Base-by-base conservation (phyloP, 306 rosid species). In the Fragaria vesca region DNA sequence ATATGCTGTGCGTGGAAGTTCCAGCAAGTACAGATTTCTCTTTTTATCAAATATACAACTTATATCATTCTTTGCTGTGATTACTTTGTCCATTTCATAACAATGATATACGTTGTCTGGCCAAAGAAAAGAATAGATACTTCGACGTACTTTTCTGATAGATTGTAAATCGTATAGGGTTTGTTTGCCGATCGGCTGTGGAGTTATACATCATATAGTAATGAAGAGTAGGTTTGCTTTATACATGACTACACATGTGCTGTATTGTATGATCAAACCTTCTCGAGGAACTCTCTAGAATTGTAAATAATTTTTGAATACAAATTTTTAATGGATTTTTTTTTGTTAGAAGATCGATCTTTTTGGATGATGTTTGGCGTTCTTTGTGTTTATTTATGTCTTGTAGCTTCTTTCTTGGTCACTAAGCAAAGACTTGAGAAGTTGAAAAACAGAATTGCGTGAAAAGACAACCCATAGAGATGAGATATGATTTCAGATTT, bases 41-140 rank as follows among this genome's bases (percentile, higher is more conserved):
- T 67, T 54, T 77, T 67, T 51, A 43, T 38, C 40, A 72, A 52
- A 24, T 62, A 65, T 66, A 75, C 80, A 48, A 38, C 71, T 55
- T 74, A 72, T 71, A 57, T 72, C 76, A 75, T 84, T 87, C 76
- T 66, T 74, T 36, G 38, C 24, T 52, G 42, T 75, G 70, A 26
- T 26, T 57, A 52, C n/a, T 40, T 77, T 76, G 20, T 55, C 12
- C 30, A 62, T 9, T 16, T 43, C 62, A 43, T 34, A 50, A n/a
- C 9, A 55, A 58, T 57, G 68, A 15, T 51, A 51, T 40, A 51
- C 65, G 75, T 66, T 79, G 13, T 65, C 46, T 8, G 26, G 69
- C 46, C 46, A 65, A 65, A 16, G 12, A 13, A 8, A 36, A 34
- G 21, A 34, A 65, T 45, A 36, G 43, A 34, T 62, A 26, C n/a